These are phyloP conservation scores for Besnoitia besnoiti DNA, from an alignment of 169 alveolate species.

Conservation along the genomic window DNA sequence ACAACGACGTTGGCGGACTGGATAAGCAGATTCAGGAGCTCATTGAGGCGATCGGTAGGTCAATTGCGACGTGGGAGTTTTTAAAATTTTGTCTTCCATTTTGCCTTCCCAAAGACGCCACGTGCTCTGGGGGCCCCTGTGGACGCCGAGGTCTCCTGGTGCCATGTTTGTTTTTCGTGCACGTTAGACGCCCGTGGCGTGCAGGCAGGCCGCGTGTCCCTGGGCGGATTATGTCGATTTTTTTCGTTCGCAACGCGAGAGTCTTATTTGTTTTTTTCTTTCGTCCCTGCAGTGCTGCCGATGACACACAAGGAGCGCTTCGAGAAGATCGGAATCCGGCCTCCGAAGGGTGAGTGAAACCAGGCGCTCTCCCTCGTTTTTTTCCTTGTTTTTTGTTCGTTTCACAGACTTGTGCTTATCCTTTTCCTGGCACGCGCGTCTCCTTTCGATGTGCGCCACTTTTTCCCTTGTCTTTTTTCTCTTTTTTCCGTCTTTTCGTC, in stretches of 20 bases:
- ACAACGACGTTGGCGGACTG: conserved; percentile 99
- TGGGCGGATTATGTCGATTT: background rate
- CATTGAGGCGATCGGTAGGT: conserved; percentile 95
- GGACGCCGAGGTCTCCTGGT: no score
- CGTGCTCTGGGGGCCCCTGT: no score
- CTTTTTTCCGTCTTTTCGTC: background rate
- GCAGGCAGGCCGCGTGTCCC: no score
- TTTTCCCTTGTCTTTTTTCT: background rate
- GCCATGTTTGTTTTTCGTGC: no score
- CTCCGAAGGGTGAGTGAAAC: conserved; percentile 92
- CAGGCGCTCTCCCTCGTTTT: background rate
- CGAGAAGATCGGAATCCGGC: conserved; percentile 98
- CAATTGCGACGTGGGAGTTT: no score
- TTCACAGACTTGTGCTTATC: background rate
- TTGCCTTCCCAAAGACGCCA: no score
- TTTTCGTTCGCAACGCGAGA: background rate
- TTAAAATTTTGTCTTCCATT: no score
- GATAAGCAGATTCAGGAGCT: conserved; percentile 99
- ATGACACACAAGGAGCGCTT: conserved; percentile 98
- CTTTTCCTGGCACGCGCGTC: no score
- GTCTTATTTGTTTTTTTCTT: background rate
- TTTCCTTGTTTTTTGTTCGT: background rate
- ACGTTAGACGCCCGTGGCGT: no score
- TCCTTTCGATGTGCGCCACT: no score
- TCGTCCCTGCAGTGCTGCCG: conserved; percentile 92